Evolutionary conservation across 768 basidiomycete genomes (phyloP).

Genomic region (Phaeotremella skinneri): DNA sequence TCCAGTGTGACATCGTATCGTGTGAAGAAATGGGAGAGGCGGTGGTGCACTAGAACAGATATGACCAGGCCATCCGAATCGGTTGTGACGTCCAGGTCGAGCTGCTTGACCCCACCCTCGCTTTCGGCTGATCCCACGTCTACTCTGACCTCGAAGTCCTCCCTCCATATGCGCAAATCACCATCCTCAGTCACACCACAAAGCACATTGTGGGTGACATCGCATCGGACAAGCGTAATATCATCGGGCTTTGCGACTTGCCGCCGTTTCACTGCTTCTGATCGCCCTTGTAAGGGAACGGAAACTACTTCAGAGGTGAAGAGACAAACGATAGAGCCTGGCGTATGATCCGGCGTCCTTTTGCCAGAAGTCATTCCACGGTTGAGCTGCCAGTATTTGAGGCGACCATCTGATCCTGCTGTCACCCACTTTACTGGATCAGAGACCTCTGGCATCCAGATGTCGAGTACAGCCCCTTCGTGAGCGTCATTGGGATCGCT

Average conservation of each 20-base stretch:
- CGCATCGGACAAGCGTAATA: slow-evolving; percentile 34
- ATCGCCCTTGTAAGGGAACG: slow-evolving; percentile 20
- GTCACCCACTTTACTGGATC: slow-evolving; percentile 27
- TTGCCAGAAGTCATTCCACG: slow-evolving; percentile 18
- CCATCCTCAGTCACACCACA: slow-evolving; percentile 42
- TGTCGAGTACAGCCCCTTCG: slow-evolving; percentile 25
- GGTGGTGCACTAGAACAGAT: slow-evolving; percentile 20
- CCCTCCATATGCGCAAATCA: slow-evolving; percentile 38
- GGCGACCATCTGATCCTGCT: slow-evolving; percentile 40
- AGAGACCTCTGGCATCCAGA: slow-evolving; percentile 30
- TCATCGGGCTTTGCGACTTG: slow-evolving; percentile 28
- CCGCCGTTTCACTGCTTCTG: slow-evolving; percentile 30
- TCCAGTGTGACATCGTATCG: slow-evolving; percentile 17
- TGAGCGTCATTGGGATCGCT: slow-evolving; percentile 28
- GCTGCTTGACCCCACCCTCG: slow-evolving; percentile 18
- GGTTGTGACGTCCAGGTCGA: slow-evolving; percentile 22
- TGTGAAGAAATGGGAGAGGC: slow-evolving; percentile 15
- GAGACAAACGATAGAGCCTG: slow-evolving; percentile 22
- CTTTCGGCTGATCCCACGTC: slow-evolving; percentile 31
- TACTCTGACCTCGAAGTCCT: slow-evolving; percentile 21
- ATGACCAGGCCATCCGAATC: not conserved
- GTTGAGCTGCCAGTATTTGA: slow-evolving; percentile 42
- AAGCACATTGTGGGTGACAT: slow-evolving; percentile 20
- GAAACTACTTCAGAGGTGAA: slow-evolving; percentile 21
- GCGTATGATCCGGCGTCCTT: slow-evolving; percentile 10